Evolutionary conservation across 1,139 yeast species (phyloP), one percentile per base, ranked within the genome.

Genomic region (Kluyveromyces sp.): DNA sequence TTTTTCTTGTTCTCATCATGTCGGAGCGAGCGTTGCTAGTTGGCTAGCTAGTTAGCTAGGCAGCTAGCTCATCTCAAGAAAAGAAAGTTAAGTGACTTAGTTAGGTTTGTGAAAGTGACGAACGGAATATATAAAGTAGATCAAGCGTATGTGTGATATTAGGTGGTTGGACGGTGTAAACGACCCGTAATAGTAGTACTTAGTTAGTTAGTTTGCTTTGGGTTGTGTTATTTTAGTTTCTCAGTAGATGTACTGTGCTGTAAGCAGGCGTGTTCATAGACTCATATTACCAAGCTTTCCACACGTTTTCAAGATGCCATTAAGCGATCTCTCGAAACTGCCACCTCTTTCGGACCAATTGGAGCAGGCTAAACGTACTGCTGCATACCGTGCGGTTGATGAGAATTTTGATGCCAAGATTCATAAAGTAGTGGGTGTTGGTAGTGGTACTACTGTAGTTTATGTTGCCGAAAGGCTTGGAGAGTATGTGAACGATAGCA

Each of bases 391-490:
- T 51, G 98, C 99, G 1, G 96, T 94, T 35, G 96, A 90, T 65
- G 90, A 86, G 51, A 86, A 90, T 65, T 75, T 89, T 21, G 54
- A 60, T 63, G 86, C 89, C 30, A 65, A 73, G 30, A 58, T 71
- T 45, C 89, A 92, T 53, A 79, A 77, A 58, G 84, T 86, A 15
- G 76, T 94, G 27, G 99, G 99, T 36, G 81, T 94, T 52, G 99
- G 99, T 6, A 87, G 96, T 21, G 99, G 99, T 1, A 83, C 95
- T 25, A 94, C 99, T 1, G 98, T 94, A 8, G 86, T 92, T 31
- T 94, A 88, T 63, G 96, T 86, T 48, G 98, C 96, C 26, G 97
- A 94, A 66, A 75, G 97, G 61, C 77, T 94, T 48, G 96, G 95
- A 4, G 63, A 63, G 45, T 61, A 61, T 44, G 65, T 61, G 47